Conservation (phyloP, 202 grass and related monocot species). For the Bolboschoenoplectus hybrid region DNA sequence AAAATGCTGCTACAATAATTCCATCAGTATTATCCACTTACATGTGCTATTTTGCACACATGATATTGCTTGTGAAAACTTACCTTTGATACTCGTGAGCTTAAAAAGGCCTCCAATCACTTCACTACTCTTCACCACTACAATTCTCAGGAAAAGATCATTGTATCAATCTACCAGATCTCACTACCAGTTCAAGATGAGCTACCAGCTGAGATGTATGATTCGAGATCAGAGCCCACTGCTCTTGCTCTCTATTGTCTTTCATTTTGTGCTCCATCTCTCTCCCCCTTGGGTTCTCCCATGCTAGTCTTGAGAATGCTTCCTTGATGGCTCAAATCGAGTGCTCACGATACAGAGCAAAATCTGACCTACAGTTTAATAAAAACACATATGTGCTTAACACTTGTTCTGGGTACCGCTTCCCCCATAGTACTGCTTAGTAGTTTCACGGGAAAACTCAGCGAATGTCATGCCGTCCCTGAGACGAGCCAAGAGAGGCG, state of each 20-base stretch:
- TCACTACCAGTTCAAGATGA: no score
- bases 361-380: background rate
- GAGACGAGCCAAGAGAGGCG: slow-evolving; percentile 59
- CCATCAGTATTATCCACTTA: background rate
- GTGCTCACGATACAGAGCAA: background rate
- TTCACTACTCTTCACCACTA: no score
- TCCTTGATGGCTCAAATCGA: background rate
- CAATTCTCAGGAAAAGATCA: background rate
- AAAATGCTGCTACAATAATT: background rate
- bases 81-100: background rate
- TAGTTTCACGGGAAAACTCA: slow-evolving; percentile 86
- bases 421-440: slow-evolving; percentile 80
- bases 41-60: background rate
- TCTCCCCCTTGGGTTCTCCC: background rate
- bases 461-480: slow-evolving; percentile 89
- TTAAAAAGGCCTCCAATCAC: background rate
- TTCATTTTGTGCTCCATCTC: background rate
- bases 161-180: background rate
- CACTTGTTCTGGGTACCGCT: slow-evolving; percentile 65
- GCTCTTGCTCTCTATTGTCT: background rate
- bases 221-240: background rate
- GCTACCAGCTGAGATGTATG: background rate
- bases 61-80: background rate
- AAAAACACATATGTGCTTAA: background rate
- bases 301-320: background rate